Evolutionary conservation across 371 early-diverging fungal genomes (phyloP).

Genomic region (Mortierella sp.): DNA sequence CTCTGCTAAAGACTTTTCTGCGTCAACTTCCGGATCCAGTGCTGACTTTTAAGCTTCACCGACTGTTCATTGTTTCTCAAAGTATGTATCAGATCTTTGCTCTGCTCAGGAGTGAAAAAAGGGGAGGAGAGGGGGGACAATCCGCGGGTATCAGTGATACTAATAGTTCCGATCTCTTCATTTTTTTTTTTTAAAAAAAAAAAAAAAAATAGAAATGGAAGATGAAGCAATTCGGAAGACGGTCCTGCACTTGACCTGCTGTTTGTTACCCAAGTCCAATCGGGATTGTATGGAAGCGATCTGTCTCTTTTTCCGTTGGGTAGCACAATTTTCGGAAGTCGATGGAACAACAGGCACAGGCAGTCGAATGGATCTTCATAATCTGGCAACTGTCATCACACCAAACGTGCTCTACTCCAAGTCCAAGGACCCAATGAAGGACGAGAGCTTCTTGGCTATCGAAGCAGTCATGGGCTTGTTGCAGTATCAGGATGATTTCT

Average conservation of each 20-base stretch:
- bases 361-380: constrained; percentile 90
- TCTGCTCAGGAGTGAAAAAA: too few species aligned
- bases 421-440: constrained; percentile 81
- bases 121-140: too few species aligned
- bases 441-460: constrained; percentile 81
- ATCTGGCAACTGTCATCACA: constrained; percentile 92
- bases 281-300: constrained; percentile 90
- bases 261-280: constrained; percentile 90
- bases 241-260: constrained; percentile 80
- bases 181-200: constrained; percentile 1
- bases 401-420: constrained; percentile 93
- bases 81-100: constrained; percentile 67
- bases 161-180: background rate
- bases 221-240: constrained; percentile 59
- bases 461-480: constrained; percentile 78
- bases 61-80: constrained; percentile 81
- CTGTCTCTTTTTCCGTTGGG: constrained; percentile 86
- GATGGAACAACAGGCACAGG: constrained; percentile 77
- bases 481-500: constrained; percentile 79
- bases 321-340: constrained; percentile 71
- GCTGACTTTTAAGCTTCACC: constrained; percentile 86
- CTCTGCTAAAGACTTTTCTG: constrained; percentile 92
- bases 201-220: constrained; percentile 55
- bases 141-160: too few species aligned
- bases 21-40: constrained; percentile 97